Evolutionary conservation across 2,329 filamentous ascomycete species (phyloP).

Genomic region (Epichloe sibirici): DNA sequence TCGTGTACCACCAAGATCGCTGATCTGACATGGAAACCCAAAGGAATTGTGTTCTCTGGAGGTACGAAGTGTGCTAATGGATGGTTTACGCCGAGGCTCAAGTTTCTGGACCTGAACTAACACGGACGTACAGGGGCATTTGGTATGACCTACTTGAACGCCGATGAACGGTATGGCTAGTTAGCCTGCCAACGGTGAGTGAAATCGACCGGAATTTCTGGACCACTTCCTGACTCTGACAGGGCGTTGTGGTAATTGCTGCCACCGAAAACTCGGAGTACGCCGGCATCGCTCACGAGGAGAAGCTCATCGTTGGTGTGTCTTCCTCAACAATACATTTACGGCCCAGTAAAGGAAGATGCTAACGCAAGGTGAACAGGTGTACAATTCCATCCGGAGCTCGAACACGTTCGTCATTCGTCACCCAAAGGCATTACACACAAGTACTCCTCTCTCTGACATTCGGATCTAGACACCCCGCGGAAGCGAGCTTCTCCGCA

Average conservation of each 20-base stretch:
- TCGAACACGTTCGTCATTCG: conserved; percentile 25
- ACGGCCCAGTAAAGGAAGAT: no score
- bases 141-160: conserved; percentile 35
- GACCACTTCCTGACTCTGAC: no score
- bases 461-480: conserved; percentile 24
- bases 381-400: conserved; percentile 84
- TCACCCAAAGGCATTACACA: not conserved
- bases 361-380: conserved; percentile 19
- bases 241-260: conserved; percentile 61
- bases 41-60: conserved; percentile 56
- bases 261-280: conserved; percentile 65
- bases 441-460: not conserved
- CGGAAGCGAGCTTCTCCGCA: conserved; percentile 60
- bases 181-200: conserved; percentile 43
- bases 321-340: not conserved
- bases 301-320: conserved; percentile 47
- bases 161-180: conserved; percentile 31
- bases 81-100: not conserved
- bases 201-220: no score
- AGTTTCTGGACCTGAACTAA: not conserved
- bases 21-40: conserved; percentile 66
- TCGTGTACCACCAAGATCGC: conserved; percentile 72
- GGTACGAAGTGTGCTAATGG: conserved; percentile 13
- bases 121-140: conserved; percentile 24
- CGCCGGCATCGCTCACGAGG: conserved; percentile 64